These are phyloP conservation scores for Sicyos edulis DNA, from an alignment of 306 rosid species.

Conservation along the genomic window DNA sequence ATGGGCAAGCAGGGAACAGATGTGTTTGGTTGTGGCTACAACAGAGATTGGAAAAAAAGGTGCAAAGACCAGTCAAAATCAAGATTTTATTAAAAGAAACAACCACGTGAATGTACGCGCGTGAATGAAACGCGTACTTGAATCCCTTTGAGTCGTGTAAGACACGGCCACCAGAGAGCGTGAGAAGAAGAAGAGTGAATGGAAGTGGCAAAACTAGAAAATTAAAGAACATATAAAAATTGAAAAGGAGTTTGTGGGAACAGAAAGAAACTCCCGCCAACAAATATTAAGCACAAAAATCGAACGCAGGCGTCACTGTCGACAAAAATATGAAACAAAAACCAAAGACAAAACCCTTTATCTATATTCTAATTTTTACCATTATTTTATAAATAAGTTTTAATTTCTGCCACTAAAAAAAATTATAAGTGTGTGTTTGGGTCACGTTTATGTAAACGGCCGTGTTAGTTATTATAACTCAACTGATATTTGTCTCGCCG, in stretches of 20 bases:
- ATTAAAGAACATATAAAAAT: background rate
- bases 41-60: background rate
- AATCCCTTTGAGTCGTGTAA: background rate
- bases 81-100: background rate
- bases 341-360: background rate
- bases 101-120: background rate
- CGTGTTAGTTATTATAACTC: too few relatives aligned
- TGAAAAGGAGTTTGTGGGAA: background rate
- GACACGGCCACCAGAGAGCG: background rate
- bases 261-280: background rate
- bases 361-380: background rate
- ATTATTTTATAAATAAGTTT: too few relatives aligned
- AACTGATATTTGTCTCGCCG: too few relatives aligned
- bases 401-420: too few relatives aligned
- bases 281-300: background rate
- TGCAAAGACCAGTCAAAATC: background rate
- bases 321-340: background rate
- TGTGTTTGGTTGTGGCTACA: slow-evolving; percentile 16
- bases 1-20: slow-evolving; percentile 4
- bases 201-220: background rate
- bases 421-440: too few relatives aligned
- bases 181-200: background rate
- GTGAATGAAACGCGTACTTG: background rate
- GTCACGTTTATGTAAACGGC: too few relatives aligned
- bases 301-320: slow-evolving; percentile 7